Evolutionary conservation across 495 filamentous ascomycete genomes (phyloP).

Genomic region (Stereocaulon alpinum): DNA sequence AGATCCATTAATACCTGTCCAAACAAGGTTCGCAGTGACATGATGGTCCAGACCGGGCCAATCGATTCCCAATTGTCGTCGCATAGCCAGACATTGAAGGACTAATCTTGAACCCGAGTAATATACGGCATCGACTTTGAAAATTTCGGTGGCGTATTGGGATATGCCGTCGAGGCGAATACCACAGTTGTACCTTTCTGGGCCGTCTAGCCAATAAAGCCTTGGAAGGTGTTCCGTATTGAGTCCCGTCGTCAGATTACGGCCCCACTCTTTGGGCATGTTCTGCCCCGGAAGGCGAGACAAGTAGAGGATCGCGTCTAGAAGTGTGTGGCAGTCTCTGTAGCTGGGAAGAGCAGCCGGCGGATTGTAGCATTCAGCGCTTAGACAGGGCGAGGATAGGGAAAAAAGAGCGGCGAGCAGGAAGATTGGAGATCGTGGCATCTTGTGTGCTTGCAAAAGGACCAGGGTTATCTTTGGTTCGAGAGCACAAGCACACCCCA

Average conservation of each 20-base stretch:
- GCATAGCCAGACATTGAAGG: no score
- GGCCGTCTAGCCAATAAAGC: not conserved
- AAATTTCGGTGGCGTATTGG: not conserved
- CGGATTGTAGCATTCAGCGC: not conserved
- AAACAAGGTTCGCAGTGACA: no score
- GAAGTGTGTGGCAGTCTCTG: not conserved
- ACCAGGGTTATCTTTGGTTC: not conserved
- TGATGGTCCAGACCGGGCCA: no score
- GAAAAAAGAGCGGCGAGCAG: not conserved
- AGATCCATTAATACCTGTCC: no score
- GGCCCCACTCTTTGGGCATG: not conserved
- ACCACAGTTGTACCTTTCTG: not conserved
- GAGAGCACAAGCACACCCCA: not conserved
- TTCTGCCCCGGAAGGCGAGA: not conserved
- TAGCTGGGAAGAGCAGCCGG: not conserved
- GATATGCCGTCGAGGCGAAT: not conserved
- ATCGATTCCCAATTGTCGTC: no score
- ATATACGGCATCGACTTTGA: not conserved
- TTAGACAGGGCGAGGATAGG: not conserved
- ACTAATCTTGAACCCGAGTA: not conserved
- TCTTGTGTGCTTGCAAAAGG: not conserved
- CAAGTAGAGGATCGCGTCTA: not conserved
- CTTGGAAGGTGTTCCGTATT: conserved; percentile 1
- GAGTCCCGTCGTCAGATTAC: not conserved
- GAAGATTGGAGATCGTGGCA: not conserved